phyloP scores from a whole-genome alignment of 805 yeast genomes.

The Zygoascus flipseniorum region DNA sequence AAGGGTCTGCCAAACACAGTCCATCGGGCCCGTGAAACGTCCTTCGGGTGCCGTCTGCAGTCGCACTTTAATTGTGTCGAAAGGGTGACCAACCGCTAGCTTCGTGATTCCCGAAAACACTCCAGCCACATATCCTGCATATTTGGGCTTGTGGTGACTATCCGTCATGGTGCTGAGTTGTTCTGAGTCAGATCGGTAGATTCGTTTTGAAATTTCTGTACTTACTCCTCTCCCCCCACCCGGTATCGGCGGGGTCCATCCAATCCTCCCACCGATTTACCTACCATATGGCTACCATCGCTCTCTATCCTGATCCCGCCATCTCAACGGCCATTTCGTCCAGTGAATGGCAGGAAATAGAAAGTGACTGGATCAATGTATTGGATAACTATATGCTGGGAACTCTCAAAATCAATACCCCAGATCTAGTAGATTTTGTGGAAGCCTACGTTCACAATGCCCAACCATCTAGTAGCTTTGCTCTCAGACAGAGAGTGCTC shows the following conservation, averaged over 20 bases:
- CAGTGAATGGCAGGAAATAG: constrained; percentile 1
- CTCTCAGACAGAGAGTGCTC: neutral
- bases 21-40: constrained; percentile 71
- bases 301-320: constrained; percentile 2
- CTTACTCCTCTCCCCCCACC: neutral
- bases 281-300: neutral
- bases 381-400: neutral
- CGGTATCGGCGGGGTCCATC: neutral
- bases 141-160: constrained; percentile 3
- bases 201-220: neutral
- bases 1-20: constrained; percentile 66
- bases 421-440: neutral
- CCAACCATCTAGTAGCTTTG: too few species aligned
- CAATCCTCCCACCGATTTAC: neutral
- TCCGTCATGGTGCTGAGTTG: neutral
- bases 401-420: neutral
- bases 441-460: neutral
- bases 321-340: neutral
- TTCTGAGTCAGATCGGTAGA: neutral
- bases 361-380: neutral
- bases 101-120: constrained; percentile 80
- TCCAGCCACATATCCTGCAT: constrained; percentile 75
- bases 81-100: constrained; percentile 88
- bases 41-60: constrained; percentile 67
- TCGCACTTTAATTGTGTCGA: constrained; percentile 83